Evolutionary conservation across 306 rosid species (phyloP).

Genomic region (Astragalus membranaceus): DNA sequence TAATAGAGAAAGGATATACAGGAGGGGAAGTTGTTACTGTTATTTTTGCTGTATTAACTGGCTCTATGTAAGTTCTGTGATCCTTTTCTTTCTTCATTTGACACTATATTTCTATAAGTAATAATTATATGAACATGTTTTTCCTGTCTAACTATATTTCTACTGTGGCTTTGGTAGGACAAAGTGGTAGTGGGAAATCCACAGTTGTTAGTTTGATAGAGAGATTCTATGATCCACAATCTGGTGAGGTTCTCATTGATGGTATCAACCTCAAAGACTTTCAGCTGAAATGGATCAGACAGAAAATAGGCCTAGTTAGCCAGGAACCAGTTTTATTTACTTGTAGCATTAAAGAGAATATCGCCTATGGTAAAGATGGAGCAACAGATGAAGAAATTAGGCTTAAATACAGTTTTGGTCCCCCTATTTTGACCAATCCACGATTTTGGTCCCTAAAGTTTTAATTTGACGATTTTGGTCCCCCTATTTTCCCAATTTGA

Average conservation of each 20-base stretch:
- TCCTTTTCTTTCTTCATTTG: not conserved
- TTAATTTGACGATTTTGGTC: too few relatives aligned
- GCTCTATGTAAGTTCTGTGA: conserved; percentile 53
- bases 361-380: conserved; percentile 64
- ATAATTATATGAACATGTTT: not conserved
- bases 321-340: conserved; percentile 79
- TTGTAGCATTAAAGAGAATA: conserved; percentile 68
- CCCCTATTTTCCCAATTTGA: too few relatives aligned
- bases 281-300: conserved; percentile 75
- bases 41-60: conserved; percentile 51
- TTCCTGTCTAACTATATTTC: not conserved
- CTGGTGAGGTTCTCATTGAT: conserved; percentile 74
- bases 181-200: conserved; percentile 89
- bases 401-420: too few relatives aligned
- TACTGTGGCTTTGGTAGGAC: conserved; percentile 72
- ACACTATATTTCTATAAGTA: not conserved
- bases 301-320: conserved; percentile 74
- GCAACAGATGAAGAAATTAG: conserved; percentile 48
- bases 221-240: conserved; percentile 79
- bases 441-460: too few relatives aligned
- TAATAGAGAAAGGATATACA: conserved; percentile 59
- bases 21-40: conserved; percentile 68
- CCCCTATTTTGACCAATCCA: too few relatives aligned
- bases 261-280: conserved; percentile 58
- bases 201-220: conserved; percentile 79